Evolutionary conservation across 164 flowering plant species (phyloP), one percentile per base, ranked within the genome.

Genomic region (Vitis vinifera): DNA sequence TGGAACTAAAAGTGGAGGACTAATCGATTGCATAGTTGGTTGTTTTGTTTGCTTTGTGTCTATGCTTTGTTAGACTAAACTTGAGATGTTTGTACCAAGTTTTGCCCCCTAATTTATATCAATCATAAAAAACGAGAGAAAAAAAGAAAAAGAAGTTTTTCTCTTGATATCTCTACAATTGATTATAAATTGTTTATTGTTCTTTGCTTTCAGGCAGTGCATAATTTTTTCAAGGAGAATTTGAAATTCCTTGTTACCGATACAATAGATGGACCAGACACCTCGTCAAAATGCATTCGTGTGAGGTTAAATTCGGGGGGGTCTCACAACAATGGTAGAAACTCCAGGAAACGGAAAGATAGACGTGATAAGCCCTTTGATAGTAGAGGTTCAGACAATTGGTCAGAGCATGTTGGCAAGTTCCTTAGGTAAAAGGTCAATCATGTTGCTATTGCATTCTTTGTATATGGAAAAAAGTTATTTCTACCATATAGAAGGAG

Each of bases 181-280:
- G 8, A 23, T 68, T 49, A 11, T 75, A 8, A 47, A 55, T 61
- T 27, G 11, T 50, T 13, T 51, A 37, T 53, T 66, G 19, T 69
- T 52, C 49, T 29, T 29, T 51, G 68, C 55, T 78, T 79, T 68
- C 86, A 94, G 97, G 94, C 85, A 69, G 74, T 95, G 72, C 98
- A 95, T 77, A 90, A 88, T 80, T 95, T 88, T 71, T 81, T 93
- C 75, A 96, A 93, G 83, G 85, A 81, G 70, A 85, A 86, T 23
- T 78, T 96, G 75, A 91, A 86, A 68, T 91, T 96, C 79, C 87
- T 96, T 31, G 92, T 96, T 44, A 93, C 98, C 7, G 99, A 96
- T 71, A 89, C 97, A 1, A 76, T 92, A 23, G 99, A 96, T 75
- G 98, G 98, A 60, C 90, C 91, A 10, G 93, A 90, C 50, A 61